Percentiles rank a stretch among this genome's conserved stretches.
Conservation (phyloP, 1,284 basidiomycete species). For the Meripilus lineatus region DNA sequence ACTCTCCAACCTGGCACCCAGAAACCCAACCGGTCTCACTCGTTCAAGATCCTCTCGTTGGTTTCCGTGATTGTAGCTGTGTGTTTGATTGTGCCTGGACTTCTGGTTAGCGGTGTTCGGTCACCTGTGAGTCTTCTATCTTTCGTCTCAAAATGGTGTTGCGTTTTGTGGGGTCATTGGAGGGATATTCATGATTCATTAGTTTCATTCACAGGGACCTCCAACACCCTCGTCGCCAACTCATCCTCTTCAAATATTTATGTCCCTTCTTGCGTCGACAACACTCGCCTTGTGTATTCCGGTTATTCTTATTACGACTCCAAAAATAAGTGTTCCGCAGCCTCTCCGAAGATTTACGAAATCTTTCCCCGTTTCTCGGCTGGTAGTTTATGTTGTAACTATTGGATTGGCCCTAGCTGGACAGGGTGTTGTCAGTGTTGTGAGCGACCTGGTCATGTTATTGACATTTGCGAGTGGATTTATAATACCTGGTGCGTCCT, state of each 20-base stretch:
- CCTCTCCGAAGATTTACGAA: constrained; percentile 34
- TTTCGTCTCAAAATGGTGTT: not conserved
- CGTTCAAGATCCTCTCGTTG: constrained; percentile 54
- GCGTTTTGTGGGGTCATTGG: too few relatives aligned
- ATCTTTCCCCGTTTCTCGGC: constrained; percentile 45
- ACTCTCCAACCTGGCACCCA: constrained; percentile 31
- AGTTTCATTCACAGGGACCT: constrained; percentile 16
- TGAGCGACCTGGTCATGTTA: constrained; percentile 46
- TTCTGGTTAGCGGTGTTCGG: constrained; percentile 43
- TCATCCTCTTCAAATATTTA: constrained; percentile 27
- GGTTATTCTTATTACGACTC: constrained; percentile 51
- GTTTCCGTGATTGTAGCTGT: constrained; percentile 45
- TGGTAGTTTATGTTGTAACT: constrained; percentile 34
- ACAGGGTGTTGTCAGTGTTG: constrained; percentile 25
- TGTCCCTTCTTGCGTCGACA: constrained; percentile 41
- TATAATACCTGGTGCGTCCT: constrained; percentile 47
- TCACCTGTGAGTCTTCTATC: constrained; percentile 32
- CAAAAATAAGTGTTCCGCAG: constrained; percentile 42
- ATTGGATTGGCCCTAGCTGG: constrained; percentile 42
- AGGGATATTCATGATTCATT: constrained; percentile 5
- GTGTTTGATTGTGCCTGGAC: constrained; percentile 51
- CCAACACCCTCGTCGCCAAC: constrained; percentile 15
- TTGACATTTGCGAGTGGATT: constrained; percentile 51
- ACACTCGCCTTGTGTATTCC: constrained; percentile 58
- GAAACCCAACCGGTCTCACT: constrained; percentile 45